These are phyloP conservation scores for Pachysandra terminalis DNA, from an alignment of 164 flowering plant genomes.

Conservation along the genomic window DNA sequence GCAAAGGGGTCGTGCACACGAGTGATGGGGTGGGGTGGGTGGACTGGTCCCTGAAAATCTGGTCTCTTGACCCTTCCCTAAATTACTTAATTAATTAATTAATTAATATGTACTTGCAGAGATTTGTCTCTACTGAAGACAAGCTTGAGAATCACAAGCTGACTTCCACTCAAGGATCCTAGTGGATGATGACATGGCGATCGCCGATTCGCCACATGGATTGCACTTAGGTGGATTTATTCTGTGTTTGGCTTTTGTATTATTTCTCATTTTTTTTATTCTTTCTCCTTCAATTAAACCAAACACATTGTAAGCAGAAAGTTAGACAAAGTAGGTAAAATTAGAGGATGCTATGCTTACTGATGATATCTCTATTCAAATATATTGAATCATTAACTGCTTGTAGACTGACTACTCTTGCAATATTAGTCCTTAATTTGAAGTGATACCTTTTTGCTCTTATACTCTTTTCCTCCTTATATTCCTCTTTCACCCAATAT, in stretches of 20 bases:
- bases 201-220: conserved; percentile 16
- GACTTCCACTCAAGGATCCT: conserved; percentile 21
- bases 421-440: too few relatives aligned
- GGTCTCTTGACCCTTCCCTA: conserved; percentile 6
- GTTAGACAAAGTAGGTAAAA: too few relatives aligned
- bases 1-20: conserved; percentile 32
- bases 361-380: too few relatives aligned
- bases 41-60: conserved; percentile 15
- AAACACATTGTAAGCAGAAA: too few relatives aligned
- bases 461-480: too few relatives aligned
- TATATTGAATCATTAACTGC: too few relatives aligned
- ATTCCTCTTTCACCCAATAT: too few relatives aligned
- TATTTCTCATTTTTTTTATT: not conserved
- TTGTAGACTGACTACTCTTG: too few relatives aligned
- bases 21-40: conserved; percentile 27
- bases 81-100: too few relatives aligned
- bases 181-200: conserved; percentile 16
- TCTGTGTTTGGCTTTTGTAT: not conserved
- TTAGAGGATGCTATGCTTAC: too few relatives aligned
- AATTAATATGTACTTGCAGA: conserved; percentile 1
- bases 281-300: too few relatives aligned
- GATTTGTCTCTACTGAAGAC: conserved; percentile 23
- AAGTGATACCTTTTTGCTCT: too few relatives aligned
- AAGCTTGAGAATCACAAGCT: conserved; percentile 13
- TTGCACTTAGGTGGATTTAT: conserved; percentile 19